Base-by-base conservation (phyloP, 306 rosid genomes). In the Castanea mollissima region DNA sequence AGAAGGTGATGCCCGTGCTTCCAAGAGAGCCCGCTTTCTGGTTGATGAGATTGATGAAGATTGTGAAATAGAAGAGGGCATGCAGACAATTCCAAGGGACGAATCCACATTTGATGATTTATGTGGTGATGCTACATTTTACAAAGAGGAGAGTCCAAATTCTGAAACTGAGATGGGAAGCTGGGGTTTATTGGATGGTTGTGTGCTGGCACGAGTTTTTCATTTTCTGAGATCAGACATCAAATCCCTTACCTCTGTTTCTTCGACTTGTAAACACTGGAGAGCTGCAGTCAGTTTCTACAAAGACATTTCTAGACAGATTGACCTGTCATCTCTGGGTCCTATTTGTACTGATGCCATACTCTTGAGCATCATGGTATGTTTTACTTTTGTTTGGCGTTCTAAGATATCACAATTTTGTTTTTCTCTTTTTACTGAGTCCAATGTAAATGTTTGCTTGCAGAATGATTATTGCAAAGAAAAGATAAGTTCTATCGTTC, bases 181-280 rank as follows among this genome's bases (percentile, higher is more conserved):
- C 77, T 91, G 99, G 98, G 96, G 90, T 69, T 73, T 87, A 79
- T 88, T 96, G 84, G 86, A 90, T 81, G 98, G 96, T 65, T 87
- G 74, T 73, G 75, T 92, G 75, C 82, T 96, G 78, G 98, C 94
- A 3, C 86, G 90, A 27, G 81, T 96, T 38, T 93, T 96, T 85
- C 98, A 96, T 81, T 87, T 80, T 88, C 55, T 96, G 85, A 89
- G 93, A 83, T 84, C 89, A 32, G 96, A 96, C 85, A 79, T 91
- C 75, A 90, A 87, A 85, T 89, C 99, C 79, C 93, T 93, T 82
- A 74, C 78, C 63, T 82, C 87, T 70, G 96, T 98, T 76, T 89
- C 99, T 63, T 51, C 83, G 83, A 93, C 98, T 74, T 96, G 99
- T 86, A 90, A 89, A 86, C 98, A 85, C 79, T 96, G 99, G 99